Evolutionary conservation across 2,329 filamentous ascomycete species (phyloP).

Genomic region (Pseudocercospora vitis): DNA sequence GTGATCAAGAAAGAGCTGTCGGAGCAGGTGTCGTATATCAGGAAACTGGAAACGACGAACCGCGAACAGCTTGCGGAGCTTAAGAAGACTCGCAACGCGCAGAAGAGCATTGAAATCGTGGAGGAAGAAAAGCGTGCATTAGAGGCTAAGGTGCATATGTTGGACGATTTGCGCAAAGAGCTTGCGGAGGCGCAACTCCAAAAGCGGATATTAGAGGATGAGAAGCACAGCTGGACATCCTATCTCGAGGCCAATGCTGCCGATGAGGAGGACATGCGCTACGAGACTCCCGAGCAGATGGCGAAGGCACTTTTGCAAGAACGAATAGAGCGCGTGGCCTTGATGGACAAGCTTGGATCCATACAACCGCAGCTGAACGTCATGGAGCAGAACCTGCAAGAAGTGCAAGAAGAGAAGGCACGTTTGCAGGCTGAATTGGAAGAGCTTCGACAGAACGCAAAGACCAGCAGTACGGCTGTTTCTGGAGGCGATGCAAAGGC

Average conservation of each 20-base stretch:
- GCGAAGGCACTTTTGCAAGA: constrained; percentile 82
- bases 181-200: constrained; percentile 78
- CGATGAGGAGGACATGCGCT: constrained; percentile 64
- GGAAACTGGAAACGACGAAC: constrained; percentile 75
- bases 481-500: constrained; percentile 62
- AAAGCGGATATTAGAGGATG: constrained; percentile 83
- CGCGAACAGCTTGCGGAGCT: constrained; percentile 77
- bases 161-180: constrained; percentile 72
- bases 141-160: constrained; percentile 72
- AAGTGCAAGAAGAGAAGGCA: constrained; percentile 68
- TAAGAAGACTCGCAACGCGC: constrained; percentile 74
- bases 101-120: constrained; percentile 87
- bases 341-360: constrained; percentile 77
- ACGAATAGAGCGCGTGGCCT: constrained; percentile 72
- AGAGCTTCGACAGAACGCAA: constrained; percentile 55
- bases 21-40: constrained; percentile 90
- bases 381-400: constrained; percentile 72
- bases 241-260: constrained; percentile 71
- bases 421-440: constrained; percentile 69
- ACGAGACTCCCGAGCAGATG: constrained; percentile 84
- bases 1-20: constrained; percentile 85
- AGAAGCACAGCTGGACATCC: constrained; percentile 80
- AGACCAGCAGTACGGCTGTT: constrained; percentile 35
- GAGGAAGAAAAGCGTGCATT: constrained; percentile 91
- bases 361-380: constrained; percentile 76